Evolutionary conservation across 164 flowering plant species (phyloP), one percentile per base, ranked within the genome.

Genomic region (Magnolia officinalis): DNA sequence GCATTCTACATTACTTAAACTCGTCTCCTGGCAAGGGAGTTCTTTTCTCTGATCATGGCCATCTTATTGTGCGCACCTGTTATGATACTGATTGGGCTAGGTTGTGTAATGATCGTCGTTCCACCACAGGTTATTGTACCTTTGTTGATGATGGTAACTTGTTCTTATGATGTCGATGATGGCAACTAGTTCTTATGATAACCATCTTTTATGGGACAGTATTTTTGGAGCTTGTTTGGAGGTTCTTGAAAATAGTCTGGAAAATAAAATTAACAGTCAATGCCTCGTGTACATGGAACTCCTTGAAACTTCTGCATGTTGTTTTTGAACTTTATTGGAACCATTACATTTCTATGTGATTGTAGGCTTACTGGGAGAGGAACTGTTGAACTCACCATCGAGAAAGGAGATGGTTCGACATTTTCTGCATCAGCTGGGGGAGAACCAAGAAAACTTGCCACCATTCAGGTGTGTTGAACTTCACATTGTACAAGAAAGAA

Each of bases 321-420:
- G 31, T 20, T 24, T 10, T 11, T 66, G 13, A 2, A 11, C 29
- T 66, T 66, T 8, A 14, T 66, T 66, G 24, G 69, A 37, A 65
- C 50, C 21, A 45, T 51, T 3, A 69, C 2, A 63, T 45, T 72
- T 75, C 55, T 37, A 51, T 71, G 16, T 78, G 65, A 75, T 74
- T 80, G 64, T 79, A 95, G 99, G 91, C 87, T 95, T 63, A 82
- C 89, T 24, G 99, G 99, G 63, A 88, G 97, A 86, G 97, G 87
- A 80, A 83, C 75, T 72, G 92, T 93, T 82, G 98, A 95, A 79
- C 88, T 95, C 72, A 87, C 87, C 64, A 80, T 95, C 73, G 92
- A 88, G 83, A 95, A 90, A 82, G 94, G 86, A 69, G 98, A 93
- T 82, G 95, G 96, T 70, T 86, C 98, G 55, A 65, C 83, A 68